Conservation (phyloP, 306 rosid species). For the Trichosanthes truncata region DNA sequence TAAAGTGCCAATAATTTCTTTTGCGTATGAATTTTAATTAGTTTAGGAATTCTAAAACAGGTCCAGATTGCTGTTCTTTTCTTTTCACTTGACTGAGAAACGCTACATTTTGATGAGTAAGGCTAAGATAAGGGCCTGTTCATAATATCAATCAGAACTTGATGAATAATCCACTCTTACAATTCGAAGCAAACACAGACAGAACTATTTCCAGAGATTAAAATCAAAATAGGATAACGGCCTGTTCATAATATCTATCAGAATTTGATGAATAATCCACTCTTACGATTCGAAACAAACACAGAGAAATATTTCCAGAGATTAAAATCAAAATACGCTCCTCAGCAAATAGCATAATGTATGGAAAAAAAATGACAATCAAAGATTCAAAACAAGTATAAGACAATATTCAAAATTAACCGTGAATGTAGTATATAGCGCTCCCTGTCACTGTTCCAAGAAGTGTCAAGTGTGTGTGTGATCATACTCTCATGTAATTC, state of each 20-base stretch:
- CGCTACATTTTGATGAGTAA: background rate
- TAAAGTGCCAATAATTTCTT: background rate
- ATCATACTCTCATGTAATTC: background rate
- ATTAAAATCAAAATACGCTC: background rate
- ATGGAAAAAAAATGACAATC: background rate
- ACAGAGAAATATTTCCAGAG: background rate
- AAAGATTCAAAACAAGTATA: background rate
- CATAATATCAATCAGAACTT: background rate
- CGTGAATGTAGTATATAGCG: background rate
- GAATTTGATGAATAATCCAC: background rate
- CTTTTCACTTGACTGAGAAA: background rate
- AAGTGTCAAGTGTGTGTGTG: background rate
- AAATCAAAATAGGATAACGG: background rate
- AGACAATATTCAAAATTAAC: background rate
- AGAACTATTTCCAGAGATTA: background rate
- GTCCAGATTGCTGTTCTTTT: background rate
- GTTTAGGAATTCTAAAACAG: background rate
- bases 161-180: background rate
- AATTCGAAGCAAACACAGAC: background rate
- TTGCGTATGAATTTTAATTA: background rate
- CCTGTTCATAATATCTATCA: too few species aligned
- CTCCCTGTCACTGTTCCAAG: background rate
- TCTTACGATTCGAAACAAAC: background rate
- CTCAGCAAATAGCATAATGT: background rate
- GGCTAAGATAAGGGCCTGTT: background rate